Evolutionary conservation across 768 basidiomycete species (phyloP).

Genomic region (Lentinula sp.): DNA sequence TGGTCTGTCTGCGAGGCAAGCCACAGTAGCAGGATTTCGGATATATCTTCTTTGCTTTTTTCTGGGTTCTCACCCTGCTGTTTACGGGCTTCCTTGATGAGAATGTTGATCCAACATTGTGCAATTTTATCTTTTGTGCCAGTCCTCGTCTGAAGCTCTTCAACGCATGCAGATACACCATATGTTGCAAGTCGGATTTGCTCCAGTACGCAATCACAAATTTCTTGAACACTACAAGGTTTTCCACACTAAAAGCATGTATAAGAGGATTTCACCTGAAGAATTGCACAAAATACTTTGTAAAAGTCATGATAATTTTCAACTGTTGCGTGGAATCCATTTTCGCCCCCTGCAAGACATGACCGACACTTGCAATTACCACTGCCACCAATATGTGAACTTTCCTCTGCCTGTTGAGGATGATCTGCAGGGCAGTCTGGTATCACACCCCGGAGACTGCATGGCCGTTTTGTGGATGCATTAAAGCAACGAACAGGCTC

Average conservation of each 20-base stretch:
- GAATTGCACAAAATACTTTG: background rate
- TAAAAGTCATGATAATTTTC: too few species aligned
- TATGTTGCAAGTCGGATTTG: conserved; percentile 13
- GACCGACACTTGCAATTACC: conserved; percentile 36
- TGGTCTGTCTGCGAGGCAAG: conserved; percentile 13
- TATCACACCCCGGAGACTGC: conserved; percentile 14
- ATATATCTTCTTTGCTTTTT: conserved; percentile 11
- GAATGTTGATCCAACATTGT: conserved; percentile 8
- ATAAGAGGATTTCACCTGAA: too few species aligned
- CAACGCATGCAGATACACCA: too few species aligned
- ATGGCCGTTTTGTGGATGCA: conserved; percentile 6
- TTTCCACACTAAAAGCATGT: conserved; percentile 24
- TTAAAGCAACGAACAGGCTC: conserved; percentile 26
- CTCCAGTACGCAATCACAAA: conserved; percentile 14
- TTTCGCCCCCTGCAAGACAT: conserved; percentile 23
- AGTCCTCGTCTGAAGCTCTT: too few species aligned
- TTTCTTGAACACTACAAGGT: conserved; percentile 14
- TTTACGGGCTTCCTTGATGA: too few species aligned
- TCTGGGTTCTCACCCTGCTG: conserved; percentile 3
- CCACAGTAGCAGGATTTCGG: conserved; percentile 21
- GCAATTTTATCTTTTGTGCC: too few species aligned
- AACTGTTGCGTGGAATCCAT: too few species aligned
- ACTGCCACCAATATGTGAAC: conserved; percentile 31
- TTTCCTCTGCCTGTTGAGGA: conserved; percentile 30
- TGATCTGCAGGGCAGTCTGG: conserved; percentile 31